phyloP scores from a whole-genome alignment of 163 green algal species.

The Scenedesmus sp. region DNA sequence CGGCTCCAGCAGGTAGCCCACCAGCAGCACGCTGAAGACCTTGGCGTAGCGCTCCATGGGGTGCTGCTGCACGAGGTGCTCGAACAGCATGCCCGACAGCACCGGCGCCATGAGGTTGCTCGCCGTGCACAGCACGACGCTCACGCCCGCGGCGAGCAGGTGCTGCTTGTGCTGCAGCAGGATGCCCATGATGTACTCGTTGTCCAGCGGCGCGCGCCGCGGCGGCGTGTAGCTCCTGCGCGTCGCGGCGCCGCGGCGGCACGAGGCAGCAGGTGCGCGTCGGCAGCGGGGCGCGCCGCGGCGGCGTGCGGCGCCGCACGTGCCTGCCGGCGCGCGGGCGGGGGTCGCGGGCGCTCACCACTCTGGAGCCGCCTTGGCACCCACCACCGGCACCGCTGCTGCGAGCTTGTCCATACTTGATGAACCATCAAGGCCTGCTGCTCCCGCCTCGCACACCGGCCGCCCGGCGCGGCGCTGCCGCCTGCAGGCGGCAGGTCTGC shows the following conservation, averaged over 20 bases:
- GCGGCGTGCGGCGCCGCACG: too few relatives aligned
- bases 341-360: too few relatives aligned
- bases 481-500: too few relatives aligned
- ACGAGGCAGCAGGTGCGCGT: not conserved
- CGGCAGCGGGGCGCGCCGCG: too few relatives aligned
- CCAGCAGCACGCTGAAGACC: constrained; percentile 58
- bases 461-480: too few relatives aligned
- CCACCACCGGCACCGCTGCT: too few relatives aligned
- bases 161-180: constrained; percentile 61
- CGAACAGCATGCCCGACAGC: constrained; percentile 83
- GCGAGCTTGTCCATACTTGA: too few relatives aligned
- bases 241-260: not conserved
- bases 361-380: too few relatives aligned
- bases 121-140: constrained; percentile 72
- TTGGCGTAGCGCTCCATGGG: constrained; percentile 69
- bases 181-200: constrained; percentile 62
- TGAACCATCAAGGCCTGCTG: too few relatives aligned
- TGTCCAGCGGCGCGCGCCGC: constrained; percentile 49
- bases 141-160: constrained; percentile 47
- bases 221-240: constrained; percentile 23
- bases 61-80: constrained; percentile 79
- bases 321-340: too few relatives aligned
- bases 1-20: constrained; percentile 65
- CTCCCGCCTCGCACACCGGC: too few relatives aligned
- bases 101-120: constrained; percentile 88